These are phyloP conservation scores for Exophiala phaeomuriformis DNA, from an alignment of 2,329 filamentous ascomycete species.

Conservation along the genomic window DNA sequence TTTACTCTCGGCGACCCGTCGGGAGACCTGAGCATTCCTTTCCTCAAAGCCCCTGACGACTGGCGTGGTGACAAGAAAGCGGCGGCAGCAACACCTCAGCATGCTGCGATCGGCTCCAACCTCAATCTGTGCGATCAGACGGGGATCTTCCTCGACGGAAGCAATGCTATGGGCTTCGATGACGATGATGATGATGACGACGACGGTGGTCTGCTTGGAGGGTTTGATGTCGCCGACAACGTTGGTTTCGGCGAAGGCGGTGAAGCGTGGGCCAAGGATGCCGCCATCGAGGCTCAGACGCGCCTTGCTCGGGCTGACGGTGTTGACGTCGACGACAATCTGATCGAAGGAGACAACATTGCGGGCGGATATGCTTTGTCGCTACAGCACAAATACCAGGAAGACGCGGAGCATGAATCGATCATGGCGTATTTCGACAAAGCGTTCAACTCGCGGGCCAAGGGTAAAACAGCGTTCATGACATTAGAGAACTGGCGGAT, in stretches of 20 bases:
- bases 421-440: conserved; percentile 98
- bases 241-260: conserved; percentile 91
- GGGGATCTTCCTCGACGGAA: conserved; percentile 77
- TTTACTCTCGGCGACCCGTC: conserved; percentile 86
- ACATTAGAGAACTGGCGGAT: conserved; percentile 99
- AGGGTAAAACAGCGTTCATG: conserved; percentile 73
- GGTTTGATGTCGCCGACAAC: conserved; percentile 54
- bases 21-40: conserved; percentile 80
- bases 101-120: conserved; percentile 14
- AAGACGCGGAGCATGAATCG: conserved; percentile 67
- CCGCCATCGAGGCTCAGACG: conserved; percentile 77
- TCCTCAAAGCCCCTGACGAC: conserved; percentile 81
- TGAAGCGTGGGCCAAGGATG: conserved; percentile 89
- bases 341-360: conserved; percentile 44
- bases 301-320: conserved; percentile 57
- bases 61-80: conserved; percentile 63
- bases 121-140: conserved; percentile 58
- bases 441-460: conserved; percentile 56
- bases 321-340: conserved; percentile 50
- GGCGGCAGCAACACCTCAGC: conserved; percentile 10
- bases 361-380: conserved; percentile 70
- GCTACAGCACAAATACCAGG: conserved; percentile 62
- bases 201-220: conserved; percentile 56
- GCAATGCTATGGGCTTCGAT: conserved; percentile 74
- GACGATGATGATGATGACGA: conserved; percentile 68